phyloP scores from a whole-genome alignment of 2,329 filamentous ascomycete species.

The Cladophialophora immunda region DNA sequence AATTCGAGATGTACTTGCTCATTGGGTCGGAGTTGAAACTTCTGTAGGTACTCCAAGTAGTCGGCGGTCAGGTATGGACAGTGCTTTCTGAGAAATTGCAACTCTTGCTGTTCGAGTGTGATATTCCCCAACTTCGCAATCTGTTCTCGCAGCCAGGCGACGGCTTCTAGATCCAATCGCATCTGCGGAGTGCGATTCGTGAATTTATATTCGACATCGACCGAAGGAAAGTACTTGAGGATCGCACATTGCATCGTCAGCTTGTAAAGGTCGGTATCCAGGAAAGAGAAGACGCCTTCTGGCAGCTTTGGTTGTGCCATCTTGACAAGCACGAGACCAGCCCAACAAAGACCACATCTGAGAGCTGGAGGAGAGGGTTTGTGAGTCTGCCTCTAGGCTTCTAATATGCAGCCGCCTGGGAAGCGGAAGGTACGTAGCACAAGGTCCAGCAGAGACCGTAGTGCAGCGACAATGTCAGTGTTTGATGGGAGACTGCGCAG shows the following conservation, averaged over 20 bases:
- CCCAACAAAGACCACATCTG: slow-evolving; percentile 6
- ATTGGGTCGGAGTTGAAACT: slow-evolving; percentile 80
- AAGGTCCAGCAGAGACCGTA: not conserved
- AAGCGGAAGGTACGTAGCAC: not conserved
- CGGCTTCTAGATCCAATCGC: slow-evolving; percentile 84
- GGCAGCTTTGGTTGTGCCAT: slow-evolving; percentile 50
- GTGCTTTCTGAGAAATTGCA: slow-evolving; percentile 76
- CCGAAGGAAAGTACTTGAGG: slow-evolving; percentile 85
- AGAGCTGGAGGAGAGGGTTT: not conserved
- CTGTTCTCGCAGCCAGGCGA: slow-evolving; percentile 84
- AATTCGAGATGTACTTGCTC: slow-evolving; percentile 82
- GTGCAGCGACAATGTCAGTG: not conserved
- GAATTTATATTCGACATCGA: slow-evolving; percentile 86
- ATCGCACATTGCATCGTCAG: slow-evolving; percentile 99
- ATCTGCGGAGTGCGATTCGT: slow-evolving; percentile 96
- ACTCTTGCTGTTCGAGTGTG: slow-evolving; percentile 78
- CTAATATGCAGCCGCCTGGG: not conserved
- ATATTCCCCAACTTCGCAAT: slow-evolving; percentile 87
- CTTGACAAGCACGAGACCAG: slow-evolving; percentile 16
- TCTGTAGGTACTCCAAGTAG: slow-evolving; percentile 82
- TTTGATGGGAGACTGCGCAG: not conserved
- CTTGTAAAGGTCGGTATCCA: slow-evolving; percentile 91
- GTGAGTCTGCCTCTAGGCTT: not conserved
- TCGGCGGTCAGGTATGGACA: slow-evolving; percentile 81
- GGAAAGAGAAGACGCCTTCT: slow-evolving; percentile 81